These are phyloP conservation scores for Salix suchowensis DNA, from an alignment of 345 rosid species.

Conservation along the genomic window DNA sequence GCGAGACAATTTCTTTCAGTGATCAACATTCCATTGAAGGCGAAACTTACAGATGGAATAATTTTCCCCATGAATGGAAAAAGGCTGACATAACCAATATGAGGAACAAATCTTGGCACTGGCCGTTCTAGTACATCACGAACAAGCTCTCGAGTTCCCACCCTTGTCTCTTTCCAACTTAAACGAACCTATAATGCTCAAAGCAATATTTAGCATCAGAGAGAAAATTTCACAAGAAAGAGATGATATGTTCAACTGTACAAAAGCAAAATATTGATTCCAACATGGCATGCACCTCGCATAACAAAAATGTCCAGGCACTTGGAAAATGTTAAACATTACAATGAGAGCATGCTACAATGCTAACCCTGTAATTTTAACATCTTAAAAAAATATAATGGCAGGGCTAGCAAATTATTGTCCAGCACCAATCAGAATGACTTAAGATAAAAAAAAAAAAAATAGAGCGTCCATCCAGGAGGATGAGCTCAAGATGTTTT, in stretches of 20 bases:
- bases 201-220: slow-evolving; percentile 8
- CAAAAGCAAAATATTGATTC: background rate
- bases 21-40: background rate
- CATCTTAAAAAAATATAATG: background rate
- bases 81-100: slow-evolving; percentile 88
- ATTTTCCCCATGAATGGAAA: slow-evolving; percentile 83
- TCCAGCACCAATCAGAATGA: background rate
- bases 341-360: background rate
- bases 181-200: slow-evolving; percentile 60
- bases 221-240: background rate
- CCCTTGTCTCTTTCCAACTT: slow-evolving; percentile 57
- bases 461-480: background rate
- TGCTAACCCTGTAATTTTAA: background rate
- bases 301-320: background rate
- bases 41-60: slow-evolving; percentile 76
- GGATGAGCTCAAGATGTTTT: background rate
- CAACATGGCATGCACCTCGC: background rate
- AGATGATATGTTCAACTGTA: background rate
- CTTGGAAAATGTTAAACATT: background rate
- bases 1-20: background rate
- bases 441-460: background rate
- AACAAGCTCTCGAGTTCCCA: slow-evolving; percentile 56
- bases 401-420: background rate
- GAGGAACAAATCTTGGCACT: slow-evolving; percentile 71
- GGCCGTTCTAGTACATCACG: slow-evolving; percentile 71